A percentile compares a stretch with the other conserved stretches of the same genome.
Conservation (phyloP, 441 rosid genomes). For the Euphorbia schlechtendalii region DNA sequence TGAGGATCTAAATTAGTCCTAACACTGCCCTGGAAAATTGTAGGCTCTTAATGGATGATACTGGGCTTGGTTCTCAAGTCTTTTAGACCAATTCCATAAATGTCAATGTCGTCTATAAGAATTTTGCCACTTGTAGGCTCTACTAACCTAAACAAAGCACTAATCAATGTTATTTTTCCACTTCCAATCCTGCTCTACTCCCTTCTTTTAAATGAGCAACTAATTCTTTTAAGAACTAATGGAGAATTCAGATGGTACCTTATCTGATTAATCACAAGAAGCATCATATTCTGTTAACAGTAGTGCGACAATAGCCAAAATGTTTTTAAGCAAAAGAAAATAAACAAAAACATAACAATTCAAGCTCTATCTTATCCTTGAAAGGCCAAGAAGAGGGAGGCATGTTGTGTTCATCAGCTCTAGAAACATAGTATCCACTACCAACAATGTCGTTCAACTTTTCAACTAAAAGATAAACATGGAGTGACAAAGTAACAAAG, state of each 20-base stretch:
- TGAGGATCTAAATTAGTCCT: conserved; percentile 78
- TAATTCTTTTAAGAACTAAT: conserved; percentile 74
- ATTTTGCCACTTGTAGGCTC: conserved; percentile 70
- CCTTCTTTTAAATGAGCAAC: conserved; percentile 74
- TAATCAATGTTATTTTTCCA: conserved; percentile 80
- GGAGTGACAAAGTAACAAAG: no score
- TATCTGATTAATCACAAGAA: conserved; percentile 37
- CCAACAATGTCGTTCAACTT: no score
- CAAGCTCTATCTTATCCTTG: conserved; percentile 66
- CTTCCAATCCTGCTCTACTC: conserved; percentile 72
- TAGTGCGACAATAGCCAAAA: no score
- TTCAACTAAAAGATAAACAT: no score
- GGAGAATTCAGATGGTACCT: conserved; percentile 73
- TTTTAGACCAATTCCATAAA: conserved; percentile 63
- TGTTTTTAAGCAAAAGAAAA: no score
- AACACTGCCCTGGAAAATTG: conserved; percentile 70
- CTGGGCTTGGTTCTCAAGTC: conserved; percentile 80
- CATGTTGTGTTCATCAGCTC: conserved; percentile 44
- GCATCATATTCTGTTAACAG: no score
- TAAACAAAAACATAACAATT: no score
- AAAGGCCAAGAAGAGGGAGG: conserved; percentile 76
- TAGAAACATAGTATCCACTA: no score
- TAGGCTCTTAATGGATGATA: conserved; percentile 89
- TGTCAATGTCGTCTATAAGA: conserved; percentile 64
- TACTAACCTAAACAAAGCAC: conserved; percentile 79